Base-by-base conservation (phyloP, 768 basidiomycete genomes). In the Gautieria morchelliformis region DNA sequence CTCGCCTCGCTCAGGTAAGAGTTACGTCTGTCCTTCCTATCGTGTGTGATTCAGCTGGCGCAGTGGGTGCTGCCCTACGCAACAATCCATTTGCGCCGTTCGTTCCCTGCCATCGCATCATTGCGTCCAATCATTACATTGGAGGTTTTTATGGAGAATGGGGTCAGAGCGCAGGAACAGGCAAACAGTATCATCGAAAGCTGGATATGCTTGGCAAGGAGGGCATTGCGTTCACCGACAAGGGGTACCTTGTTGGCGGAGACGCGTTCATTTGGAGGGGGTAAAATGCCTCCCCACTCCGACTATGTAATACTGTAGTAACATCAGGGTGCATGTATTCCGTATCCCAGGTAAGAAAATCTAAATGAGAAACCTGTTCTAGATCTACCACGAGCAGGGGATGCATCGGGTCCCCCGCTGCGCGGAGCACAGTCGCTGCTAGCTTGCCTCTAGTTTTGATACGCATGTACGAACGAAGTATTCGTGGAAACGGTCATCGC, bases 401-500 rank as follows among this genome's bases (percentile, higher is more conserved):
- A 27, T 5, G 27, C 27, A 27, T 27, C 3, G 27, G 27, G 5
- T 27, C 27, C 27, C 27, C n/a, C n/a, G n/a, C n/a, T n/a, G n/a
- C n/a, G n/a, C n/a, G n/a, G n/a, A n/a, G n/a, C n/a, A n/a, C n/a
- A n/a, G n/a, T n/a, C n/a, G n/a, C n/a, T n/a, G n/a, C n/a, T n/a
- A n/a, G n/a, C n/a, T n/a, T n/a, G 10, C 35, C 35, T 37, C 35
- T 37, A 37, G 10, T 14, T 37, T 14, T 37, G 41, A 47, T 20
- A 93, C 87, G 64, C 88, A 92, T 64, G 84, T 78, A 55, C 75
- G 75, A 42, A 95, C 75, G 65, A 95, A 97, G 68, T 89, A 95
- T 59, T 95, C 88, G 68, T 96, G 94, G 65, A 97, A 90, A 40
- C 94, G 82, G 58, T 80, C 71, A 65, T 98, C 95, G 57, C 78